Conservation (phyloP, 441 rosid species). For the Erysimum cheiri region DNA sequence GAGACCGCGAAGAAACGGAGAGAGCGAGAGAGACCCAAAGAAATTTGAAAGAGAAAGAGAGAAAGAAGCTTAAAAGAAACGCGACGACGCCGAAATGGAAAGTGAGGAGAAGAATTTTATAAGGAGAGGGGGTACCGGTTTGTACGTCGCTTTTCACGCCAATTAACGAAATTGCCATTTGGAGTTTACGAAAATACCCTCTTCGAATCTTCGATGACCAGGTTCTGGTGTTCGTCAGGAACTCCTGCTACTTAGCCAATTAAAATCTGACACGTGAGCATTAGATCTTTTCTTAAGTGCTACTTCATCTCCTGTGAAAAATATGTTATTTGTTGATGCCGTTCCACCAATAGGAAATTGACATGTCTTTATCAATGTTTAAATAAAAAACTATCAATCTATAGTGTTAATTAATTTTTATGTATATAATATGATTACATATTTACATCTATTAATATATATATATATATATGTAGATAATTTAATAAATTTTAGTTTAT, state of each 20-base stretch:
- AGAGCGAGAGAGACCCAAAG: conserved; percentile 11
- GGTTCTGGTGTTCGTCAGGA: not conserved
- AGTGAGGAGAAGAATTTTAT: conserved; percentile 18
- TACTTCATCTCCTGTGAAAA: not conserved
- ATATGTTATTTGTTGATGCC: not conserved
- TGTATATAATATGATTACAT: not conserved
- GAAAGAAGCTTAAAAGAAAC: conserved; percentile 44
- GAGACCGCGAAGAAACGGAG: conserved; percentile 15
- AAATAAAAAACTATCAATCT: not conserved
- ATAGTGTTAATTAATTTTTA: not conserved
- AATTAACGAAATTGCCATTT: conserved; percentile 41
- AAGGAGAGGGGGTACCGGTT: conserved; percentile 27
- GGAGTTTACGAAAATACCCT: conserved; percentile 21
- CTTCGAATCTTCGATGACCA: conserved; percentile 19
- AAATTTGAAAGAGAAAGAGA: conserved; percentile 17
- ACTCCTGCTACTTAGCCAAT: conserved; percentile 7
- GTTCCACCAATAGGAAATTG: not conserved
- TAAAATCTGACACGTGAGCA: conserved; percentile 15
- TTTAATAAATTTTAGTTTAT: not conserved
- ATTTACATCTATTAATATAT: not conserved
- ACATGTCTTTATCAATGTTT: not conserved
- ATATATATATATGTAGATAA: too few species aligned
- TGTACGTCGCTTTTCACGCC: conserved; percentile 23
- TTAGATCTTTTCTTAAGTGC: conserved; percentile 2
- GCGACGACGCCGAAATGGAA: conserved; percentile 22